Base-by-base conservation (phyloP, 1,284 basidiomycete species). In the Leccinum pseudoinsigne region DNA sequence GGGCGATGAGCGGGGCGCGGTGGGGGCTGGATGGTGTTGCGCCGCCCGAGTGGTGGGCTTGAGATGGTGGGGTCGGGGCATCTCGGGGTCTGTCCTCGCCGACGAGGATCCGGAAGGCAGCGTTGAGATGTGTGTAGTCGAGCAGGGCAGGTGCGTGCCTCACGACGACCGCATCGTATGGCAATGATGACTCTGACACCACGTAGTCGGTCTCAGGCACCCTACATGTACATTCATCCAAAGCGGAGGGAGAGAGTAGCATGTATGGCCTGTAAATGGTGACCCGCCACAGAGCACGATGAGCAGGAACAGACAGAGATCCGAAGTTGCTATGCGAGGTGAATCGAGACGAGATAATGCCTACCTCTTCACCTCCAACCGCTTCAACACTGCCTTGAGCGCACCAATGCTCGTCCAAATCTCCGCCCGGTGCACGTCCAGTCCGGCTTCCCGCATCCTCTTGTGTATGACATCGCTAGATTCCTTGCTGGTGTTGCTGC, bases 401-500 rank as follows among this genome's bases (percentile, higher is more conserved):
- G 86, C 86, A 0, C 85, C 84, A 1, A 92, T 74, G 60, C 84
- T 86, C 5, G 88, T 90, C 80, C 87, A 85, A 11, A 89, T 70
- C 67, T 70, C 67, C 64, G 26, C 71, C 12, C 58, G 61, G 12
- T 55, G 62, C 1, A 86, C 75, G 12, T 81, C 76, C 63, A 91
- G 83, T 0, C 87, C 85, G 68, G 88, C 84, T 1, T 68, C 67
- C 0, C 69, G 62, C 65, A 91, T 74, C 21, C 79, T 78, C 2
- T 62, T 62, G 6, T 83, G 69, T 2, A 89, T 71, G 3, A 76
- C 76, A 2, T 64, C 54, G 1, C 80, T 83, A 0, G 85, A 85
- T 64, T 90, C 87, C 61, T 84, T 82, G 74, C 82, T 84, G 1
- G 81, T 79, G 67, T 84, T 87, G 68, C 79, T 87, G 76, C 89